Evolutionary conservation across 257 asterid species (phyloP).

Genomic region (Orobanche coerulescens): DNA sequence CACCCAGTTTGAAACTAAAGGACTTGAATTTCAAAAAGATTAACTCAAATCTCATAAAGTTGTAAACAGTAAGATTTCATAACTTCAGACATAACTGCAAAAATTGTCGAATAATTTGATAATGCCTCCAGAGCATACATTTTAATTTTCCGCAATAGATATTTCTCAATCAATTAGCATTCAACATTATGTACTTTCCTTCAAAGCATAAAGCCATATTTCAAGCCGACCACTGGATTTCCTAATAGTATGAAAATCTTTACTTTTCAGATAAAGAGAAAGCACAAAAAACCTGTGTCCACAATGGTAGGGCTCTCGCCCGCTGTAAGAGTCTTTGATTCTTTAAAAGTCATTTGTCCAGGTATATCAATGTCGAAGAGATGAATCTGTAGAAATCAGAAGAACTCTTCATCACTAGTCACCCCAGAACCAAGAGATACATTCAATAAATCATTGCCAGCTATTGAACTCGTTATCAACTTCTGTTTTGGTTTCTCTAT

Average conservation of each 20-base stretch:
- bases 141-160: constrained; percentile 2
- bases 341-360: constrained; percentile 70
- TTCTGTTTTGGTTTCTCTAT: not conserved
- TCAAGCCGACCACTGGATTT: not conserved
- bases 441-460: constrained; percentile 4
- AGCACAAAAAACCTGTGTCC: constrained; percentile 58
- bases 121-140: constrained; percentile 6
- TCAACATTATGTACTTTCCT: not conserved
- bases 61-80: not conserved
- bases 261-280: constrained; percentile 8
- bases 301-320: constrained; percentile 80
- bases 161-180: constrained; percentile 15
- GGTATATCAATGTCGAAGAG: constrained; percentile 87
- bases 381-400: constrained; percentile 52
- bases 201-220: constrained; percentile 2
- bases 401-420: constrained; percentile 8
- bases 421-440: constrained; percentile 11
- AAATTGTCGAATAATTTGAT: not conserved
- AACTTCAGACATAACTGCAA: not conserved
- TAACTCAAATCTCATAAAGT: not conserved
- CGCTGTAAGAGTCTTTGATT: constrained; percentile 76
- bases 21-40: not conserved
- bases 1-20: not conserved
- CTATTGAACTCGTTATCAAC: not conserved
- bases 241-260: constrained; percentile 13